Percentiles rank a stretch among this genome's conserved stretches.
These are phyloP conservation scores for Microsporum audouinii DNA, from an alignment of 2,329 filamentous ascomycete species.

Conservation along the genomic window DNA sequence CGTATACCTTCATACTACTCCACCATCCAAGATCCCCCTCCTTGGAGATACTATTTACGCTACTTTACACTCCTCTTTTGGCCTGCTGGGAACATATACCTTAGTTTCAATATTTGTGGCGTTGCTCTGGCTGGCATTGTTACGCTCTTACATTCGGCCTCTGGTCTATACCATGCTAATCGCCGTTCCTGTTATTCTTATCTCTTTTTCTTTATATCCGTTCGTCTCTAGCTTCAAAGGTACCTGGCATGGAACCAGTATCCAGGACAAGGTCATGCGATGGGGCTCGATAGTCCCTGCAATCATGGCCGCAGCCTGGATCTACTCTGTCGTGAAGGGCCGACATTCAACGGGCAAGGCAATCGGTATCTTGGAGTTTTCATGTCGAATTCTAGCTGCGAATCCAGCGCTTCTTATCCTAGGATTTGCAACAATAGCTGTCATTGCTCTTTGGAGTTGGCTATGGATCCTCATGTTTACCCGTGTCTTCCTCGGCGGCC, in stretches of 20 bases:
- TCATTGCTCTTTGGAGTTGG: slow-evolving; percentile 86
- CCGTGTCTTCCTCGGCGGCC: slow-evolving; percentile 84
- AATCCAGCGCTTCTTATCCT: slow-evolving; percentile 73
- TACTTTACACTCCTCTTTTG: slow-evolving; percentile 72
- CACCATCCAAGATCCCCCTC: slow-evolving; percentile 50
- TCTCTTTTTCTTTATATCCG: slow-evolving; percentile 84
- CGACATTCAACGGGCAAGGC: slow-evolving; percentile 72
- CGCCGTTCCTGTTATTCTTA: slow-evolving; percentile 72
- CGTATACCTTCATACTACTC: slow-evolving; percentile 76
- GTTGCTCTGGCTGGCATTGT: slow-evolving; percentile 75
- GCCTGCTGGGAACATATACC: slow-evolving; percentile 83
- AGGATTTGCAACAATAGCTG: slow-evolving; percentile 64
- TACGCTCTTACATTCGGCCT: slow-evolving; percentile 78
- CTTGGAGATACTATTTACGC: slow-evolving; percentile 92
- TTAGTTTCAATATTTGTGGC: slow-evolving; percentile 81
- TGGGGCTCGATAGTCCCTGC: slow-evolving; percentile 72
- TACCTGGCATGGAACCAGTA: slow-evolving; percentile 55
- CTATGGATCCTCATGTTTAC: slow-evolving; percentile 95
- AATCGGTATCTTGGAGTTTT: slow-evolving; percentile 82
- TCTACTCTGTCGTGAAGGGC: slow-evolving; percentile 69
- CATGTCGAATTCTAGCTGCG: slow-evolving; percentile 72
- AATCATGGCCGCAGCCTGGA: slow-evolving; percentile 62
- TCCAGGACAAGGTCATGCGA: slow-evolving; percentile 85
- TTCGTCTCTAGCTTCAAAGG: slow-evolving; percentile 83
- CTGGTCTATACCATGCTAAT: slow-evolving; percentile 70